Percentiles rank a stretch among this genome's conserved stretches.
These are phyloP conservation scores for Elsinoe arachidis DNA, from an alignment of 2,329 filamentous ascomycete species.

Conservation along the genomic window DNA sequence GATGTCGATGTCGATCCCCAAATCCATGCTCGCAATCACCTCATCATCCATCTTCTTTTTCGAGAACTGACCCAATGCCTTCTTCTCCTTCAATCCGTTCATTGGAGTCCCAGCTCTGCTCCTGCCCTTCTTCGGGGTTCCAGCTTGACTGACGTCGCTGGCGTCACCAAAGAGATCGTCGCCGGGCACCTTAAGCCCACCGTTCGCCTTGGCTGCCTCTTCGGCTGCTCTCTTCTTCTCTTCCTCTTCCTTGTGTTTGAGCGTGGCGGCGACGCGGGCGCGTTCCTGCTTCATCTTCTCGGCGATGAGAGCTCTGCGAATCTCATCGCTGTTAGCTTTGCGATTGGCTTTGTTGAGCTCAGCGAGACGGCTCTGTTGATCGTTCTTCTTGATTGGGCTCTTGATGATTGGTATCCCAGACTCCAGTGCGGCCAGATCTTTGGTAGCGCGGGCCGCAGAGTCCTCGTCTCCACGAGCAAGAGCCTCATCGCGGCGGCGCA, in stretches of 20 bases:
- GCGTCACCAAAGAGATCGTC: constrained; percentile 41
- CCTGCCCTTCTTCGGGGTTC: constrained; percentile 36
- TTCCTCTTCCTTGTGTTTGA: constrained; percentile 39
- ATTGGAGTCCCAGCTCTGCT: constrained; percentile 30
- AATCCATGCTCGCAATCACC: constrained; percentile 77
- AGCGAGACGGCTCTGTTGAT: constrained; percentile 73
- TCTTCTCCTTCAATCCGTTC: constrained; percentile 40
- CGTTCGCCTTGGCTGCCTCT: constrained; percentile 22
- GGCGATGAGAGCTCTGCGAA: constrained; percentile 81
- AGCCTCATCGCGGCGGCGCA: constrained; percentile 58
- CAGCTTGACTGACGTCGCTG: constrained; percentile 38
- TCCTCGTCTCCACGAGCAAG: constrained; percentile 55
- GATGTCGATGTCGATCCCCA: constrained; percentile 88
- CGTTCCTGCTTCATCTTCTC: constrained; percentile 45
- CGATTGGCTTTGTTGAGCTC: constrained; percentile 79
- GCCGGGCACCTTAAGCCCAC: constrained; percentile 22
- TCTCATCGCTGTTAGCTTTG: constrained; percentile 72
- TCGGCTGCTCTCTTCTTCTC: constrained; percentile 30
- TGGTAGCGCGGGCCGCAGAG: constrained; percentile 40
- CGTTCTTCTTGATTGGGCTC: constrained; percentile 35
- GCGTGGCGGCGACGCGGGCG: constrained; percentile 48
- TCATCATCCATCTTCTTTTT: constrained; percentile 80
- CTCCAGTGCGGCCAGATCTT: constrained; percentile 47
- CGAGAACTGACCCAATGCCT: constrained; percentile 37
- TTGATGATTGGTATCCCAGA: constrained; percentile 58